phyloP scores from a whole-genome alignment of 2,329 filamentous ascomycete species.

The Ophiostoma montium region DNA sequence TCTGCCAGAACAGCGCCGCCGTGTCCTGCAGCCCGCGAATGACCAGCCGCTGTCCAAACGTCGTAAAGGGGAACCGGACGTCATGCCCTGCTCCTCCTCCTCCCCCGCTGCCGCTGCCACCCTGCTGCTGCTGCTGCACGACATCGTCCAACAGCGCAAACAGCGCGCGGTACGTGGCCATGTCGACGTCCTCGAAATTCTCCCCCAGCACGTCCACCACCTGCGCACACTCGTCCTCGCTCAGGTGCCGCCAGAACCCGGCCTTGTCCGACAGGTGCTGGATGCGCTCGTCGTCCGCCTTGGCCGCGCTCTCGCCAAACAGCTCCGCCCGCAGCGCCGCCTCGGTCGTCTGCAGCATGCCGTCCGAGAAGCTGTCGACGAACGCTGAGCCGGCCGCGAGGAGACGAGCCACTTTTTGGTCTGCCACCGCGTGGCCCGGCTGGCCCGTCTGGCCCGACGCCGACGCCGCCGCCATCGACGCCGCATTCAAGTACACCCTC shows the following conservation, averaged over 20 bases:
- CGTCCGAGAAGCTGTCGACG: slow-evolving; percentile 53
- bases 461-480: no score
- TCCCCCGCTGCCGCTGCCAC: no score
- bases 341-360: slow-evolving; percentile 53
- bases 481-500: slow-evolving; percentile 54
- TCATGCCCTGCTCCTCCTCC: no score
- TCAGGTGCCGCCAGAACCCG: slow-evolving; percentile 64
- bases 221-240: slow-evolving; percentile 63
- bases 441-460: no score
- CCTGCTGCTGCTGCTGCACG: slow-evolving; percentile 5
- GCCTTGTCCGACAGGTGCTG: slow-evolving; percentile 65
- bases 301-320: slow-evolving; percentile 56
- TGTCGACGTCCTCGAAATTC: slow-evolving; percentile 44
- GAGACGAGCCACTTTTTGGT: slow-evolving; percentile 43
- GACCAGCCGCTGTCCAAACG: slow-evolving; percentile 62
- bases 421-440: slow-evolving; percentile 11
- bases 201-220: slow-evolving; percentile 57
- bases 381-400: slow-evolving; percentile 58
- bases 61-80: slow-evolving; percentile 44
- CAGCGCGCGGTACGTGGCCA: slow-evolving; percentile 39
- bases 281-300: slow-evolving; percentile 59
- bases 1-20: slow-evolving; percentile 54
- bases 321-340: slow-evolving; percentile 57
- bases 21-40: slow-evolving; percentile 69
- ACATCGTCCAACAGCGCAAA: slow-evolving; percentile 33